Evolutionary conservation across 768 basidiomycete genomes (phyloP).

Genomic region (Tephrocybe sp.): DNA sequence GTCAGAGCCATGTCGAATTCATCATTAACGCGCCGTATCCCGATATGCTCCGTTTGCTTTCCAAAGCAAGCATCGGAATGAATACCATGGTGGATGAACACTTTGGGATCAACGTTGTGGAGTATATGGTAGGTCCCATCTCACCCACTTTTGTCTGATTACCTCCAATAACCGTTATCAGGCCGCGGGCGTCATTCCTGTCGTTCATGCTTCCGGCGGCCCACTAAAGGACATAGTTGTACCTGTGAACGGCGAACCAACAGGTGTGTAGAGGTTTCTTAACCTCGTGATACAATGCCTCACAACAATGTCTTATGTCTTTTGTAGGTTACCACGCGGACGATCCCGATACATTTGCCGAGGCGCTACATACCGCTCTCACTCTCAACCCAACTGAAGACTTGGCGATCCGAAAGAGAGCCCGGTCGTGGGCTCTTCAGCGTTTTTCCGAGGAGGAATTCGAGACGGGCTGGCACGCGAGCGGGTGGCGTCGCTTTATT

Average conservation of each 20-base stretch:
- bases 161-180: slow-evolving; percentile 28
- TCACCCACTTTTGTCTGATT: background rate
- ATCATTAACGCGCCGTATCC: slow-evolving; percentile 82
- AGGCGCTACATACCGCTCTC: slow-evolving; percentile 62
- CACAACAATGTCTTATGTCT: background rate
- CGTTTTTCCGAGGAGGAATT: slow-evolving; percentile 80
- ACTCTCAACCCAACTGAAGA: slow-evolving; percentile 55
- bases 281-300: background rate
- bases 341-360: slow-evolving; percentile 63
- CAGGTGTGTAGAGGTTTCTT: slow-evolving; percentile 42
- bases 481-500: slow-evolving; percentile 47
- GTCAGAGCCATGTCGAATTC: slow-evolving; percentile 75
- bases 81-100: slow-evolving; percentile 99
- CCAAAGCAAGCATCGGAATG: slow-evolving; percentile 77
- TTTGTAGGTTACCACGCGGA: slow-evolving; percentile 76
- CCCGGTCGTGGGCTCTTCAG: slow-evolving; percentile 68
- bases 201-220: slow-evolving; percentile 91
- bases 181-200: slow-evolving; percentile 93
- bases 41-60: slow-evolving; percentile 68
- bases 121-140: slow-evolving; percentile 80
- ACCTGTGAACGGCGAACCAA: slow-evolving; percentile 67
- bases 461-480: slow-evolving; percentile 69
- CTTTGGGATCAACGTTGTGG: slow-evolving; percentile 97
- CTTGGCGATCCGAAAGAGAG: slow-evolving; percentile 63
- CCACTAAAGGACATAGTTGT: slow-evolving; percentile 91